Conservation (phyloP, 192 early-diverging fungal species). For the Bifiguratus adelaidae region DNA sequence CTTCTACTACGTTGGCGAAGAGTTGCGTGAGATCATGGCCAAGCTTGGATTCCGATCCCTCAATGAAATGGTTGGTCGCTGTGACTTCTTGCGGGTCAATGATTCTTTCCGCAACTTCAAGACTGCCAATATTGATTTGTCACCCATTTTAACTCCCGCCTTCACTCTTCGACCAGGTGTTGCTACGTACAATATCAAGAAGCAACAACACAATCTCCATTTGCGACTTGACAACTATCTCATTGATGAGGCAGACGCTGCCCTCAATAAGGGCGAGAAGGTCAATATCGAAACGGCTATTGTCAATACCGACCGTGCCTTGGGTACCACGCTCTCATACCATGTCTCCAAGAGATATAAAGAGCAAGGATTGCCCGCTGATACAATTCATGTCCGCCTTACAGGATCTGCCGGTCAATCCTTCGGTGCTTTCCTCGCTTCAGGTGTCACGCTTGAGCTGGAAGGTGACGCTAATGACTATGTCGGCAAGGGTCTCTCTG, state of each 20-base stretch:
- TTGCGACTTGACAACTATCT: slow-evolving; percentile 80
- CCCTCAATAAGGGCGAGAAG: slow-evolving; percentile 42
- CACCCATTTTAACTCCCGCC: slow-evolving; percentile 82
- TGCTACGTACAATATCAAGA: slow-evolving; percentile 66
- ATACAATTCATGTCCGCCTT: slow-evolving; percentile 79
- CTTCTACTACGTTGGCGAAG: slow-evolving; percentile 96
- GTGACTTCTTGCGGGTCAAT: slow-evolving; percentile 77
- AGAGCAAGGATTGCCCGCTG: slow-evolving; percentile 72
- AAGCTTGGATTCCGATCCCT: slow-evolving; percentile 86
- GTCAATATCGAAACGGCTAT: slow-evolving; percentile 54
- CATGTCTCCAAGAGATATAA: slow-evolving; percentile 71
- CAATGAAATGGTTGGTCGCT: slow-evolving; percentile 92
- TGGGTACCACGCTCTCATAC: slow-evolving; percentile 89
- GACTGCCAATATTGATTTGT: slow-evolving; percentile 76
- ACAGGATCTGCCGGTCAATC: slow-evolving; percentile 94
- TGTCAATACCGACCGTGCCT: slow-evolving; percentile 90
- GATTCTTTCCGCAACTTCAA: slow-evolving; percentile 68
- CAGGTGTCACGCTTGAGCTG: slow-evolving; percentile 81
- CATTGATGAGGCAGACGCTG: slow-evolving; percentile 71
- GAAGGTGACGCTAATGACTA: slow-evolving; percentile 99
- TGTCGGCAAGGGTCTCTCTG: slow-evolving; percentile 96
- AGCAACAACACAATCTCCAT: slow-evolving; percentile 86
- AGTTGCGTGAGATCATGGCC: slow-evolving; percentile 89
- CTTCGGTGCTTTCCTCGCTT: slow-evolving; percentile 87
- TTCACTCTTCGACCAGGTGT: slow-evolving; percentile 79